Conservation (phyloP, 176 grass and related monocot species). For the Typha latifolia region DNA sequence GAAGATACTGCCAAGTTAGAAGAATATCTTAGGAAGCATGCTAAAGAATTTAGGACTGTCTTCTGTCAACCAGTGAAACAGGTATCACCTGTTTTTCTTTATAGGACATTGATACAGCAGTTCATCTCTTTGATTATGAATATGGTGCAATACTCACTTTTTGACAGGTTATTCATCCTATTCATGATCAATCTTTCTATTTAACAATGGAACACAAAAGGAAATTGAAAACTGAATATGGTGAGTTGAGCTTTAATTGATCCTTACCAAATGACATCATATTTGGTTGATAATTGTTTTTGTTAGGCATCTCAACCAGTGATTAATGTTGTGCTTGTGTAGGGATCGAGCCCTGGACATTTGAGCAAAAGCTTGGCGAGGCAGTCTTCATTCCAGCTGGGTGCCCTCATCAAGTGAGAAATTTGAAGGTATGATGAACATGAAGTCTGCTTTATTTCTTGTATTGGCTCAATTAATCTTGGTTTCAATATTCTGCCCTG, state of each 20-base stretch:
- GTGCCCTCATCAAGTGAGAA: conserved; percentile 85
- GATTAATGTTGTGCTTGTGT: conserved; percentile 14
- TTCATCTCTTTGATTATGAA: neutral
- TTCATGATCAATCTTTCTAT: conserved; percentile 72
- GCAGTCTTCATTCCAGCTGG: conserved; percentile 78
- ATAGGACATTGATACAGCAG: neutral
- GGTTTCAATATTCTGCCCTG: neutral
- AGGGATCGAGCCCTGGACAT: conserved; percentile 88
- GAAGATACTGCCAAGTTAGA: conserved; percentile 55
- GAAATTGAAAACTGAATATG: conserved; percentile 74
- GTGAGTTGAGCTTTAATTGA: conserved; percentile 20
- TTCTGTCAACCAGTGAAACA: conserved; percentile 41
- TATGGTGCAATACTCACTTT: conserved; percentile 1
- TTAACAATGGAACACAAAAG: conserved; percentile 67
- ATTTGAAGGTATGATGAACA: conserved; percentile 55
- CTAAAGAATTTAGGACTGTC: conserved; percentile 49
- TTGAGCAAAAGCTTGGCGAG: conserved; percentile 81
- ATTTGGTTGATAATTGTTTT: too few species aligned
- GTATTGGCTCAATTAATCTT: neutral
- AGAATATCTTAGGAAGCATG: conserved; percentile 59
- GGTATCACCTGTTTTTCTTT: conserved; percentile 15
- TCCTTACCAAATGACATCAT: too few species aligned
- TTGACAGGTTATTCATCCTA: conserved; percentile 58
- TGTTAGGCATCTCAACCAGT: too few species aligned
- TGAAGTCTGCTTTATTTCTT: neutral